phyloP scores from a whole-genome alignment of 306 rosid species.

The Citrullus amarus region DNA sequence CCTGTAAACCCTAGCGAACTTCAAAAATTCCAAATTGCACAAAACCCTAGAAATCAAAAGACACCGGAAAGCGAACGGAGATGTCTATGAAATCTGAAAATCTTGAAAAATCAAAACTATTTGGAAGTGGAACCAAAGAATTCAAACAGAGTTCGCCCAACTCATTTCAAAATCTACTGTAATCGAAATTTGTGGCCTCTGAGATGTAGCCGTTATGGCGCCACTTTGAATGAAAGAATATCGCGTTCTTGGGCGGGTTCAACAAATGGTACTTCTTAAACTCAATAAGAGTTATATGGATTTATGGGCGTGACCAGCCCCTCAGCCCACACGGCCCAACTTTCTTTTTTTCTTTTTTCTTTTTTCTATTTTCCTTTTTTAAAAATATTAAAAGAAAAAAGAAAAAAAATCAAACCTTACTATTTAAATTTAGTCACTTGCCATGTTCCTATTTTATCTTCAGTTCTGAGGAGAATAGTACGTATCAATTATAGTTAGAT shows the following conservation, averaged over 20 bases:
- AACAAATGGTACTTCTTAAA: background rate
- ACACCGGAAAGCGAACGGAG: background rate
- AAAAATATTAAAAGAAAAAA: no score
- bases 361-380: no score
- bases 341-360: background rate
- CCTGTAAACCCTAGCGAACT: constrained; percentile 8
- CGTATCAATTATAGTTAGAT: no score
- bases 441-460: no score
- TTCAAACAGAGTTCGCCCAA: background rate
- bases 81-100: background rate
- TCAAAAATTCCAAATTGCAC: constrained; percentile 3
- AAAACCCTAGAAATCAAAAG: background rate
- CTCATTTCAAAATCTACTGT: background rate
- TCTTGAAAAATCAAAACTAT: background rate
- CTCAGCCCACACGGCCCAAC: background rate
- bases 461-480: no score
- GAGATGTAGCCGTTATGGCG: constrained; percentile 46
- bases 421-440: no score
- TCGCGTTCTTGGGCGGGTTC: background rate
- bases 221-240: constrained; percentile 1
- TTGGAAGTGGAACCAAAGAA: background rate
- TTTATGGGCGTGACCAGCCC: background rate
- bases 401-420: no score
- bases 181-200: background rate
- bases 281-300: background rate